Conservation (phyloP, 2,329 filamentous ascomycete species). For the Stagonosporopsis vannaccii region DNA sequence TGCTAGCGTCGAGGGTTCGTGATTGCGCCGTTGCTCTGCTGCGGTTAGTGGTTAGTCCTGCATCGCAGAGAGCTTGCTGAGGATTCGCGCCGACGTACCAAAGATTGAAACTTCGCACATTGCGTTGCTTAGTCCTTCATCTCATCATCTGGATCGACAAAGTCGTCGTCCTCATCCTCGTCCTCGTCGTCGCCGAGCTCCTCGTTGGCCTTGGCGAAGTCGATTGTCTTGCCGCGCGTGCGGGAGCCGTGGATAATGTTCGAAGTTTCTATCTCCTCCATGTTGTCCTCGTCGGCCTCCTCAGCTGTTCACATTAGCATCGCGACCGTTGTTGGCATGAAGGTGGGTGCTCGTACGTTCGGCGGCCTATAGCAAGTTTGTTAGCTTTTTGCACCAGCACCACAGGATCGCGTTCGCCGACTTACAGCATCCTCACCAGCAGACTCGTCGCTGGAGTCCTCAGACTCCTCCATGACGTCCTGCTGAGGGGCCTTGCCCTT, state of each 20-base stretch:
- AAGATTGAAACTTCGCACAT: conserved; percentile 20
- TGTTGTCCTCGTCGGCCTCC: conserved; percentile 75
- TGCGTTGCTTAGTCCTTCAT: conserved; percentile 65
- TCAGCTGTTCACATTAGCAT: conserved; percentile 57
- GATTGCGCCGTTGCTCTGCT: conserved; percentile 28
- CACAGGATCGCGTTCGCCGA: conserved; percentile 19
- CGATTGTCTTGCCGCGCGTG: conserved; percentile 90
- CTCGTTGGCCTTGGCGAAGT: conserved; percentile 89
- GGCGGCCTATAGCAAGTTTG: conserved; percentile 30
- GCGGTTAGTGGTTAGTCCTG: conserved; percentile 7
- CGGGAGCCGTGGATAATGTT: conserved; percentile 82
- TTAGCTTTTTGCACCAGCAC: conserved; percentile 37
- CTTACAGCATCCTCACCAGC: conserved; percentile 66
- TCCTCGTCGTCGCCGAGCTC: conserved; percentile 78
- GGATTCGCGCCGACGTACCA: conserved; percentile 25
- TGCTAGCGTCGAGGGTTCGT: conserved; percentile 28
- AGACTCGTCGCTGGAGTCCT: conserved; percentile 72
- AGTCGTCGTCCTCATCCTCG: conserved; percentile 76
- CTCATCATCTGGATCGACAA: conserved; percentile 70
- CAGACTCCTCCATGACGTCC: conserved; percentile 75
- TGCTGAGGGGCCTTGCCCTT: conserved; percentile 80
- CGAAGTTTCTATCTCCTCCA: conserved; percentile 88
- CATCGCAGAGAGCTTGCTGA: neutral
- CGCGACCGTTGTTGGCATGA: neutral
- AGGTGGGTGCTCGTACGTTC: conserved; percentile 42